These are phyloP conservation scores for Hibiscus syriacus DNA, from an alignment of 345 rosid species.

Conservation along the genomic window DNA sequence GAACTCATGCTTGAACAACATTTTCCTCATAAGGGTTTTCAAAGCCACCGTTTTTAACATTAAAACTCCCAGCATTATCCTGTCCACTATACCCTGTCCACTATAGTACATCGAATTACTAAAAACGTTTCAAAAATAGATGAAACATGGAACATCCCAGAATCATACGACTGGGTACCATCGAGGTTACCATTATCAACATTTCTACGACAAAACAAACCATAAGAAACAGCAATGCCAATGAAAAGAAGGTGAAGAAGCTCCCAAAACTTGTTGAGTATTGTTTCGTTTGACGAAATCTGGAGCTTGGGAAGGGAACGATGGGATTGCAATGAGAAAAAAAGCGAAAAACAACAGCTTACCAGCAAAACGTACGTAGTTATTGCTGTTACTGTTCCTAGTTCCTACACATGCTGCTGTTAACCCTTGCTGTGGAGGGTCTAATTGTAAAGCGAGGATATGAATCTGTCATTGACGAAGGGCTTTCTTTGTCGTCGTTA, in stretches of 20 bases:
- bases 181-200: constrained; percentile 20
- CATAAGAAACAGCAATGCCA: constrained; percentile 82
- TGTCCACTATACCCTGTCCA: no score
- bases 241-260: constrained; percentile 49
- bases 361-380: constrained; percentile 30
- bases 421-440: neutral
- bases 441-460: no score
- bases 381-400: neutral
- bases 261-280: constrained; percentile 69
- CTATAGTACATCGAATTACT: constrained; percentile 22
- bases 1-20: constrained; percentile 48
- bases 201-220: constrained; percentile 67
- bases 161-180: no score
- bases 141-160: constrained; percentile 41
- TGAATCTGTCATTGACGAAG: constrained; percentile 50
- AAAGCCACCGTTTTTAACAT: no score
- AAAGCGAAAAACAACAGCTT: constrained; percentile 43
- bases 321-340: constrained; percentile 56
- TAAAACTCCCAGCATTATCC: no score
- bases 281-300: no score
- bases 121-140: constrained; percentile 51
- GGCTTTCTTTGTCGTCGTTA: neutral
- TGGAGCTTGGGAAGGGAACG: constrained; percentile 78
- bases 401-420: neutral
- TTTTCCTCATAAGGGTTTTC: constrained; percentile 21